phyloP scores from a whole-genome alignment of 1,139 yeast species.

The Blastobotrys proliferans region DNA sequence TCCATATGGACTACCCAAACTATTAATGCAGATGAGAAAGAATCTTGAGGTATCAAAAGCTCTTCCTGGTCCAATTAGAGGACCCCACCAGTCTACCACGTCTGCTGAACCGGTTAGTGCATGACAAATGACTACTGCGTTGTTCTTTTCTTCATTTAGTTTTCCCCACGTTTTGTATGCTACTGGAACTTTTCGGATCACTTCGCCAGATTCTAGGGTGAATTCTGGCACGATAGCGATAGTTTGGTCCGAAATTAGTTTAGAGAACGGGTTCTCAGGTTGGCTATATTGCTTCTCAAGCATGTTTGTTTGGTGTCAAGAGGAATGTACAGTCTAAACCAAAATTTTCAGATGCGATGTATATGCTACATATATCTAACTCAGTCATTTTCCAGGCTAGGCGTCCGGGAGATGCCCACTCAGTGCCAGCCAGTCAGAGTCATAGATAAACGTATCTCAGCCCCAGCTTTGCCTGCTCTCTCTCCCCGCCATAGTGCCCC shows the following conservation, averaged over 20 bases:
- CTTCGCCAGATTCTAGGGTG: constrained; percentile 78
- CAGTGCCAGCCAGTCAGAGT: no score
- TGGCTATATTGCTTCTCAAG: constrained; percentile 34
- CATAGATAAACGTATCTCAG: background rate
- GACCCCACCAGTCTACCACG: constrained; percentile 98
- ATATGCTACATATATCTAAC: no score
- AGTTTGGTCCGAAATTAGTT: constrained; percentile 73
- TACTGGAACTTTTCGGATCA: constrained; percentile 69
- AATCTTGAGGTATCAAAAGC: constrained; percentile 90
- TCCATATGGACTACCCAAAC: constrained; percentile 95
- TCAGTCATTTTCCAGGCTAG: no score
- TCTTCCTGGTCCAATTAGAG: constrained; percentile 75
- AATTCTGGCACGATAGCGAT: constrained; percentile 77
- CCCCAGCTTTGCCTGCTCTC: no score
- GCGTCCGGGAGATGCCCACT: no score
- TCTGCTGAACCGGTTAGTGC: constrained; percentile 95
- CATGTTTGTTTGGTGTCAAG: background rate
- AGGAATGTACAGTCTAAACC: background rate
- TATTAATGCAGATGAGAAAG: constrained; percentile 80
- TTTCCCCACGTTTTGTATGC: constrained; percentile 97
- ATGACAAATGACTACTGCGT: constrained; percentile 85
- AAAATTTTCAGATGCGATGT: no score
- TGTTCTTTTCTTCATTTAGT: constrained; percentile 60
- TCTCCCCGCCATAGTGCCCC: no score
- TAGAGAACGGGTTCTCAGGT: constrained; percentile 66